These are phyloP conservation scores for Phyllachora maydis DNA, from an alignment of 2,329 filamentous ascomycete genomes.

Conservation along the genomic window DNA sequence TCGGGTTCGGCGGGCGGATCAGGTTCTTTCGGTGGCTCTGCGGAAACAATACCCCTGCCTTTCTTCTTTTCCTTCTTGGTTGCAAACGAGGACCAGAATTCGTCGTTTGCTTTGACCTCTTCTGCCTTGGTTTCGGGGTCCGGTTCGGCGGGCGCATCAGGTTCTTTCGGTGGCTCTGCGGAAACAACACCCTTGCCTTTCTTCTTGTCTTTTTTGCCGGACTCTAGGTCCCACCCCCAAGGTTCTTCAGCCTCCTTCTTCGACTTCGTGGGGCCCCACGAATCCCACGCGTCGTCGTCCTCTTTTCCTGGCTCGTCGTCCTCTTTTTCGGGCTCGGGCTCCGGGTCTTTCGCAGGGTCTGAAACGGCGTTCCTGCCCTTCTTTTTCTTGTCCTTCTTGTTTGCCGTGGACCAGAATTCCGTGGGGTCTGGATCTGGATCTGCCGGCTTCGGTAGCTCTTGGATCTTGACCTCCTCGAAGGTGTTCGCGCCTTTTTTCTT, in stretches of 20 bases:
- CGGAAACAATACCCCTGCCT: slow-evolving; percentile 5
- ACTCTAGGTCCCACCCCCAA: slow-evolving; percentile 2
- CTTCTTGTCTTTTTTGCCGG: slow-evolving; percentile 10
- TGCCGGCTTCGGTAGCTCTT: slow-evolving; percentile 10
- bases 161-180: slow-evolving; percentile 2
- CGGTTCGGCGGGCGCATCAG: slow-evolving; percentile 1
- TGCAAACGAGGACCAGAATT: too few species aligned
- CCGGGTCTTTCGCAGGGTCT: too few species aligned
- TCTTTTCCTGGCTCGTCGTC: slow-evolving; percentile 1
- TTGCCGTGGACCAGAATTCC: slow-evolving; percentile 8
- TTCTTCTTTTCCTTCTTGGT: slow-evolving; percentile 12
- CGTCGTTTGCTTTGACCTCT: slow-evolving; percentile 1
- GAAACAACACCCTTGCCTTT: slow-evolving; percentile 7
- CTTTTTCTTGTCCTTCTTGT: slow-evolving; percentile 13
- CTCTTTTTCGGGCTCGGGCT: slow-evolving; percentile 8
- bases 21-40: slow-evolving; percentile 3
- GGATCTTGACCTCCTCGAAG: not conserved
- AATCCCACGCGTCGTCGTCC: too few species aligned
- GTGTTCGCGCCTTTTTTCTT: slow-evolving; percentile 3
- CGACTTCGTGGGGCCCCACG: too few species aligned
- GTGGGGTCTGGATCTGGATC: slow-evolving; percentile 10
- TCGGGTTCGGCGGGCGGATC: slow-evolving; percentile 3
- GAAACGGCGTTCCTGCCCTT: too few species aligned
- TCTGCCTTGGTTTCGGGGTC: slow-evolving; percentile 10
- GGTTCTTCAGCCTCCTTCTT: slow-evolving; percentile 3